A percentile compares a stretch with the other conserved stretches of the same genome.
phyloP scores from a whole-genome alignment of 1,284 basidiomycete species.

The Heterobasidion parviporum region DNA sequence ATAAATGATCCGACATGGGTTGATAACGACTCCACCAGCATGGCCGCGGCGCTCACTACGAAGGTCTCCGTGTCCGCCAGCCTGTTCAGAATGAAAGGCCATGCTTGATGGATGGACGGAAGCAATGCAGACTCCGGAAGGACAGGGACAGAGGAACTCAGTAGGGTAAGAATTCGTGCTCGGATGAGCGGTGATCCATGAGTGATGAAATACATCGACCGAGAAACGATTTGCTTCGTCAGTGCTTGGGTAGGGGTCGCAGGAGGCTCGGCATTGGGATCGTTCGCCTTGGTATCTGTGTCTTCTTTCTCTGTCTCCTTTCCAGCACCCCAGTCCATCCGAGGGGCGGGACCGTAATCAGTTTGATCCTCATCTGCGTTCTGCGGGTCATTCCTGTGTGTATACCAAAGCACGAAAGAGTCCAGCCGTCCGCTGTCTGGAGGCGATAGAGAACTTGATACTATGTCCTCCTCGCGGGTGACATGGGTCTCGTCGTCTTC shows the following conservation, averaged over 20 bases:
- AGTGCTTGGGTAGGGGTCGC: slow-evolving; percentile 66
- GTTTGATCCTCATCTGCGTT: slow-evolving; percentile 27
- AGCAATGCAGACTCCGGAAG: slow-evolving; percentile 71
- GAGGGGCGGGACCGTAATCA: slow-evolving; percentile 58
- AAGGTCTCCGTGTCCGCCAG: slow-evolving; percentile 66
- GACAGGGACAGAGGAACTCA: slow-evolving; percentile 67
- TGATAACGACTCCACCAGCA: slow-evolving; percentile 62
- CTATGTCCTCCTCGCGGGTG: slow-evolving; percentile 7
- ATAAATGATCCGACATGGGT: slow-evolving; percentile 75
- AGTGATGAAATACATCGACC: slow-evolving; percentile 85
- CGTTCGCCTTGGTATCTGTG: slow-evolving; percentile 13
- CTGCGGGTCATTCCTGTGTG: slow-evolving; percentile 31
- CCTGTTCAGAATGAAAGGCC: slow-evolving; percentile 85
- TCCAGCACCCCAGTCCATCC: slow-evolving; percentile 35
- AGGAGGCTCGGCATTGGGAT: slow-evolving; percentile 23
- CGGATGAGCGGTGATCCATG: slow-evolving; percentile 81
- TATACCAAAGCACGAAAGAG: slow-evolving; percentile 58
- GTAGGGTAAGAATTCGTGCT: slow-evolving; percentile 68
- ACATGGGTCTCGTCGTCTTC: slow-evolving; percentile 30
- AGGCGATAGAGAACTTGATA: slow-evolving; percentile 1
- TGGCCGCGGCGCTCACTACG: slow-evolving; percentile 69
- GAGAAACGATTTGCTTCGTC: slow-evolving; percentile 76
- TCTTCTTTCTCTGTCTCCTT: slow-evolving; percentile 16
- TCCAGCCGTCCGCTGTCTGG: slow-evolving; percentile 26
- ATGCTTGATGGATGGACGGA: slow-evolving; percentile 76